Evolutionary conservation across 2,329 filamentous ascomycete species (phyloP).

Genomic region (Paraphoma sp.): DNA sequence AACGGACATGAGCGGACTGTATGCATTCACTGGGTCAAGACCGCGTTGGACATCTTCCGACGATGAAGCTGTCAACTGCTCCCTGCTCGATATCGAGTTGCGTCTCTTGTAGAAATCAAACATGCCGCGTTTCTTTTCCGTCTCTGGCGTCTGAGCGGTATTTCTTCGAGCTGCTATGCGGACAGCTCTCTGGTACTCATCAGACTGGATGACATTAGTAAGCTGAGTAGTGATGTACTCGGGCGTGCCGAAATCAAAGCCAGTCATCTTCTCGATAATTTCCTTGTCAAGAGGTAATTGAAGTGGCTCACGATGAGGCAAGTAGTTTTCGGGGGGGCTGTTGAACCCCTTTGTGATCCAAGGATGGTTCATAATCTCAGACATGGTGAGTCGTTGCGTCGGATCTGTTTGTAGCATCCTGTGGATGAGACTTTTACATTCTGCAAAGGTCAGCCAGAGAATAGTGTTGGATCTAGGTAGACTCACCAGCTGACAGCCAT

Average conservation of each 20-base stretch:
- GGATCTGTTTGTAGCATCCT: slow-evolving; percentile 97
- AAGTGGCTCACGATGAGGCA: slow-evolving; percentile 84
- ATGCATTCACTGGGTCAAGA: slow-evolving; percentile 89
- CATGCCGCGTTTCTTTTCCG: slow-evolving; percentile 84
- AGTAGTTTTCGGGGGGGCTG: slow-evolving; percentile 84
- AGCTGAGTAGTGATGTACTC: slow-evolving; percentile 84
- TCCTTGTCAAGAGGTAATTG: slow-evolving; percentile 81
- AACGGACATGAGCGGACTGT: slow-evolving; percentile 87
- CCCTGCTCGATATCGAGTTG: slow-evolving; percentile 86
- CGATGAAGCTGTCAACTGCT: slow-evolving; percentile 84
- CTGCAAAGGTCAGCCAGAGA: slow-evolving; percentile 54
- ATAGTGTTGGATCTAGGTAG: neutral
- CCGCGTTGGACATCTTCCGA: slow-evolving; percentile 83
- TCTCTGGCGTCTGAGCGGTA: slow-evolving; percentile 60
- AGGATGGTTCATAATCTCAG: slow-evolving; percentile 91
- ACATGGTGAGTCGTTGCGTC: slow-evolving; percentile 80
- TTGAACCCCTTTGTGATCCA: slow-evolving; percentile 96
- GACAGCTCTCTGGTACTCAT: slow-evolving; percentile 91
- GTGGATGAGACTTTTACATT: slow-evolving; percentile 91
- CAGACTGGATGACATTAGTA: slow-evolving; percentile 85
- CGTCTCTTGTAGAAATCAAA: slow-evolving; percentile 98
- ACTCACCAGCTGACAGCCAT: slow-evolving; percentile 85
- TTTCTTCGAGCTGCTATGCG: slow-evolving; percentile 73
- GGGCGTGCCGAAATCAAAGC: slow-evolving; percentile 92
- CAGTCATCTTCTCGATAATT: slow-evolving; percentile 92